Percentiles rank a stretch among this genome's conserved stretches.
These are phyloP conservation scores for Niebla homalea DNA, from an alignment of 495 filamentous ascomycete genomes.

Conservation along the genomic window DNA sequence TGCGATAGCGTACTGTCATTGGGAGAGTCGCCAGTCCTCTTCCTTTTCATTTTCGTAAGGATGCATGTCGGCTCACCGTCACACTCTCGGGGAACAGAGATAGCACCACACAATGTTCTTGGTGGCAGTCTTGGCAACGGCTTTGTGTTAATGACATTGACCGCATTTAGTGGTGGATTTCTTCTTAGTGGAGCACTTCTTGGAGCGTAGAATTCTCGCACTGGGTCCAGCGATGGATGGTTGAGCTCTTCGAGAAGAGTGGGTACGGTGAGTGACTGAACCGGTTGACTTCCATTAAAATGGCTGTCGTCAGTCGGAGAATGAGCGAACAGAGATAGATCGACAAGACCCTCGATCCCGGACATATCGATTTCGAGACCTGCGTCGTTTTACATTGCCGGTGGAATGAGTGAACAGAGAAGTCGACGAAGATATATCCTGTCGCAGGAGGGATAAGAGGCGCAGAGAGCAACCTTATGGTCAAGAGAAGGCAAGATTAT, in stretches of 20 bases:
- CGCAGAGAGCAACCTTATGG: neutral
- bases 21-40: conserved; percentile 5
- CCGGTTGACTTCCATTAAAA: neutral
- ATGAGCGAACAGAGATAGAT: conserved; percentile 17
- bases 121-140: conserved; percentile 11
- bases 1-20: conserved; percentile 9
- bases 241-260: neutral
- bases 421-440: neutral
- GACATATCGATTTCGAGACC: conserved; percentile 6
- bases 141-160: neutral
- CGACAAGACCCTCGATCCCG: conserved; percentile 11
- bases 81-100: conserved; percentile 1
- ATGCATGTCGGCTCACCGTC: conserved; percentile 14
- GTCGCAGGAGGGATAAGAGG: neutral
- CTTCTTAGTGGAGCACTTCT: neutral
- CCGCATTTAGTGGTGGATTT: conserved; percentile 1
- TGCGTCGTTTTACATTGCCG: neutral
- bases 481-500: neutral
- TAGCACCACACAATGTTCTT: conserved; percentile 7
- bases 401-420: neutral
- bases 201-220: conserved; percentile 5
- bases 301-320: conserved; percentile 14
- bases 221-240: neutral
- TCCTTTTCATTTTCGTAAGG: conserved; percentile 11
- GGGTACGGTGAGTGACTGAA: neutral